phyloP scores from a whole-genome alignment of 305 asterid genomes.

The Solanum aculeatissimum region DNA sequence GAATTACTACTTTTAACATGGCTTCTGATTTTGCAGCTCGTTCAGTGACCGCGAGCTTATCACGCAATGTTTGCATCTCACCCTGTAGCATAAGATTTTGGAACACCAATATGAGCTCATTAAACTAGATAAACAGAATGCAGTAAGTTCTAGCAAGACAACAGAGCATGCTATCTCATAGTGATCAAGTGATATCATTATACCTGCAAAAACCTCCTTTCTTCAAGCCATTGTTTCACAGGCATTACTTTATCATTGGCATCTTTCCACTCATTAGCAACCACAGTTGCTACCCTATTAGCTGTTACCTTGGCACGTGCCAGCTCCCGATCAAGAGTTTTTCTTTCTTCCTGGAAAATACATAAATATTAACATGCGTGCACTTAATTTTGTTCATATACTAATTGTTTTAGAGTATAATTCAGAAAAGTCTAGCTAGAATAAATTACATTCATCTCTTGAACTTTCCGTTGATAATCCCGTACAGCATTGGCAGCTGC shows the following conservation, averaged over 20 bases:
- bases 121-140: neutral
- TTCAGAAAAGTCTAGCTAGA: neutral
- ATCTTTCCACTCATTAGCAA: conserved; percentile 99
- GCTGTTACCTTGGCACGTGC: conserved; percentile 99
- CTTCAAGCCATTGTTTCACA: conserved; percentile 97
- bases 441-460: conserved; percentile 88
- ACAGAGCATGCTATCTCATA: neutral
- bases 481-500: conserved; percentile 99
- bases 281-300: conserved; percentile 97
- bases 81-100: conserved; percentile 40
- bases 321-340: conserved; percentile 93
- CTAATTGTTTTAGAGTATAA: neutral
- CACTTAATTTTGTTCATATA: neutral
- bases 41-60: conserved; percentile 81
- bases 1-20: conserved; percentile 55
- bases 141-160: neutral
- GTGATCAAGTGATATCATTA: neutral
- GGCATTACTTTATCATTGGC: conserved; percentile 99
- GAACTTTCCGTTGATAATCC: conserved; percentile 98
- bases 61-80: conserved; percentile 95
- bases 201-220: conserved; percentile 93
- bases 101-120: neutral
- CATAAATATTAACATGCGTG: neutral
- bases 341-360: conserved; percentile 75
- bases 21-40: conserved; percentile 95